Evolutionary conservation across 495 filamentous ascomycete species (phyloP).

Genomic region (Trichocladium uniseriatum): DNA sequence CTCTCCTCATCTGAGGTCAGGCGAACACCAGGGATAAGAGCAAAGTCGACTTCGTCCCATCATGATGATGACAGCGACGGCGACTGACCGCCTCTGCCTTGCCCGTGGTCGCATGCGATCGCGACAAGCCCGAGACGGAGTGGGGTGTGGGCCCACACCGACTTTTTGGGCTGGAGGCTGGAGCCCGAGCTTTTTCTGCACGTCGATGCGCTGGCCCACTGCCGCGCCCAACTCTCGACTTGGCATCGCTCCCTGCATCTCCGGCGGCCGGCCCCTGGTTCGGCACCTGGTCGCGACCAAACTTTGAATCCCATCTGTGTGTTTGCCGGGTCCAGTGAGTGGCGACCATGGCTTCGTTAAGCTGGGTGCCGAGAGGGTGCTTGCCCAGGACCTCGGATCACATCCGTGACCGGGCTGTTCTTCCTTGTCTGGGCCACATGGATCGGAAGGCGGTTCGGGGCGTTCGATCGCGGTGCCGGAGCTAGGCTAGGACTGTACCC

Average conservation of each 20-base stretch:
- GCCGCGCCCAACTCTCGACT: neutral
- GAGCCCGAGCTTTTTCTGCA: conserved; percentile 12
- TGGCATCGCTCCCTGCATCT: conserved; percentile 15
- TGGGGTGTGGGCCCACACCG: conserved; percentile 23
- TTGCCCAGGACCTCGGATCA: no score
- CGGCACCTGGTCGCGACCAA: conserved; percentile 9
- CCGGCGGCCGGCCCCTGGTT: conserved; percentile 16
- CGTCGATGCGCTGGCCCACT: conserved; percentile 18
- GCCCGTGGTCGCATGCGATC: neutral
- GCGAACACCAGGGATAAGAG: neutral
- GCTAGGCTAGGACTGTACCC: no score
- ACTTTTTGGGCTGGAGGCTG: conserved; percentile 26
- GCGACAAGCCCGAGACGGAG: neutral
- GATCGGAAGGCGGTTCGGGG: no score
- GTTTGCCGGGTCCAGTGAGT: conserved; percentile 13
- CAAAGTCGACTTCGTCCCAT: no score
- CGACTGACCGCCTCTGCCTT: neutral
- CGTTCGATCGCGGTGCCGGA: no score
- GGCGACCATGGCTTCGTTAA: neutral
- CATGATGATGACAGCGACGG: no score
- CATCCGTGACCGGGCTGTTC: no score
- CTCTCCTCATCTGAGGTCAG: neutral
- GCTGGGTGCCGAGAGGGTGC: no score
- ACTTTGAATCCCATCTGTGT: conserved; percentile 1
- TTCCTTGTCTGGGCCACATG: no score